Conservation (phyloP, 2,329 filamentous ascomycete species). For the Trichoderma sp. region DNA sequence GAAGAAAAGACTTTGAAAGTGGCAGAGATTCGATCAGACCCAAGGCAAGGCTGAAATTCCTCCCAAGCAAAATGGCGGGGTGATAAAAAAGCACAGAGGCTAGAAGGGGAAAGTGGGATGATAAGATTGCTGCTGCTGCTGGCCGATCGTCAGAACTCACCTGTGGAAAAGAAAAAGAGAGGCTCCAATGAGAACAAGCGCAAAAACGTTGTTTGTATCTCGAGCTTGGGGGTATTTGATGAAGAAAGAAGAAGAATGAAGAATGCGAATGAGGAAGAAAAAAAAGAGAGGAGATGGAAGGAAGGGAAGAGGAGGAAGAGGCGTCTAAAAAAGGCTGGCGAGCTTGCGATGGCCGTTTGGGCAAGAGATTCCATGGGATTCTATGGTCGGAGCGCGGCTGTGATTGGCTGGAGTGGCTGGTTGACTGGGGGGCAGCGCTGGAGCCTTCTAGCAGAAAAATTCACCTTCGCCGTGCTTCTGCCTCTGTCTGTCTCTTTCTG, state of each 20-base stretch:
- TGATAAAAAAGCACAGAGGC: slow-evolving; percentile 8
- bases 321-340: slow-evolving; percentile 41
- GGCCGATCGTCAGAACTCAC: background rate
- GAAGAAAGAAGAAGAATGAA: slow-evolving; percentile 25
- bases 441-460: slow-evolving; percentile 31
- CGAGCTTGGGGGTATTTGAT: slow-evolving; percentile 27
- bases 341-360: slow-evolving; percentile 27
- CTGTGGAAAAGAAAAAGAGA: slow-evolving; percentile 25
- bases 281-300: slow-evolving; percentile 28
- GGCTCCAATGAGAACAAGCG: slow-evolving; percentile 2
- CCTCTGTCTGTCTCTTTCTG: no score
- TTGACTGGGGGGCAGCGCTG: slow-evolving; percentile 18
- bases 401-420: slow-evolving; percentile 30
- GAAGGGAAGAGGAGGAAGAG: slow-evolving; percentile 30
- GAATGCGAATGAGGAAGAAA: slow-evolving; percentile 18
- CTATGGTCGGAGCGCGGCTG: slow-evolving; percentile 38
- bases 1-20: background rate
- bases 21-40: background rate
- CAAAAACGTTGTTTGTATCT: background rate
- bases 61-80: slow-evolving; percentile 10
- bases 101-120: slow-evolving; percentile 25
- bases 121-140: background rate
- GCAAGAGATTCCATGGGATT: slow-evolving; percentile 50
- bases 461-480: background rate
- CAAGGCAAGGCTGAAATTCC: slow-evolving; percentile 21